phyloP scores from a whole-genome alignment of 75 land plant genomes.

The Sequoiadendron giganteum region DNA sequence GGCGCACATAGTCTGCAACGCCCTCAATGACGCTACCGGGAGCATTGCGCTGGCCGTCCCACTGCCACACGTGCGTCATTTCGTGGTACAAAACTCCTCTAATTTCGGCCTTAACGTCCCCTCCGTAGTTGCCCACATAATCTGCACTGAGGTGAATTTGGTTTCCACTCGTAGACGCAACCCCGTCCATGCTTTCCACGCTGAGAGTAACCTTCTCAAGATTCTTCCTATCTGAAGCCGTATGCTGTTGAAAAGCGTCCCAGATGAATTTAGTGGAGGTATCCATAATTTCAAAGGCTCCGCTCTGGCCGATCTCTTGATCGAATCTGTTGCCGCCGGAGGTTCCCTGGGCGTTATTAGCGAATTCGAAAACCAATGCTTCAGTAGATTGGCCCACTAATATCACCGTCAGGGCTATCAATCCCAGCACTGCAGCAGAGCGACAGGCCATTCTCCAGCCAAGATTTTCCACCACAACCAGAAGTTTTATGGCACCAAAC shows the following conservation, averaged over 20 bases:
- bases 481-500: no score
- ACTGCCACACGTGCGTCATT: constrained; percentile 70
- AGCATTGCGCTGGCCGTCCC: constrained; percentile 37
- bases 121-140: constrained; percentile 32
- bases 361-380: constrained; percentile 21
- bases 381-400: neutral
- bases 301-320: constrained; percentile 20
- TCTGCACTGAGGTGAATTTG: constrained; percentile 38
- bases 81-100: constrained; percentile 64
- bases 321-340: constrained; percentile 30
- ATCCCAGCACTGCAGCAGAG: no score
- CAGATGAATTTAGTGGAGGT: constrained; percentile 28
- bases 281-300: constrained; percentile 18
- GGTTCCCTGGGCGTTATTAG: constrained; percentile 26
- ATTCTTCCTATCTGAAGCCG: constrained; percentile 24
- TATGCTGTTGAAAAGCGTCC: constrained; percentile 20
- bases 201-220: constrained; percentile 19
- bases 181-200: constrained; percentile 33
- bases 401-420: no score
- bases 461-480: no score
- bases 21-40: constrained; percentile 46
- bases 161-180: constrained; percentile 37
- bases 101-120: constrained; percentile 42
- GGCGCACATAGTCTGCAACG: constrained; percentile 51
- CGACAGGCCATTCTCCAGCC: no score